A percentile compares a stretch with the other conserved stretches of the same genome.
Conservation (phyloP, 345 rosid species). For the Conringia planisiliqua region DNA sequence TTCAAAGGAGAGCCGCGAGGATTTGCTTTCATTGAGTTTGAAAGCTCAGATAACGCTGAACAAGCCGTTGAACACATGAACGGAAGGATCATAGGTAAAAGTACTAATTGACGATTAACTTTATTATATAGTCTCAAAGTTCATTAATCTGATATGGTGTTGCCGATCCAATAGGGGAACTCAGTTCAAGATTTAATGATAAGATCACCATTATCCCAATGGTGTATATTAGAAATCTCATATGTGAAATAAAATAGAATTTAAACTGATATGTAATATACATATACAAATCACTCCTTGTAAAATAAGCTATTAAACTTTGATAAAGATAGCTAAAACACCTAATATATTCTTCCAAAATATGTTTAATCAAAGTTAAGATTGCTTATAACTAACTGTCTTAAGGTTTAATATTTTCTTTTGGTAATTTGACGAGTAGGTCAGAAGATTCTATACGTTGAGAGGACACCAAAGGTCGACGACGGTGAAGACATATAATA, state of each 20-base stretch:
- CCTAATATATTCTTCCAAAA: neutral
- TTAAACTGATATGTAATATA: too few relatives aligned
- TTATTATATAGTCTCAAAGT: neutral
- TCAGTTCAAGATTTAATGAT: neutral
- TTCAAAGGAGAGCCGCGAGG: slow-evolving; percentile 27
- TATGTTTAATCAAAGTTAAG: neutral
- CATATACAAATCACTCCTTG: too few relatives aligned
- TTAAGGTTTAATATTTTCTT: neutral
- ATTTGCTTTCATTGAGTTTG: slow-evolving; percentile 29
- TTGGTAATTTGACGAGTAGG: slow-evolving; percentile 13
- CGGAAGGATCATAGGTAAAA: slow-evolving; percentile 16
- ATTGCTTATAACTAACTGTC: neutral
- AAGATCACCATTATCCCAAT: neutral
- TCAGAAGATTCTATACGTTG: slow-evolving; percentile 23
- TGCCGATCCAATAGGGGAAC: neutral
- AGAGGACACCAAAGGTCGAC: slow-evolving; percentile 20
- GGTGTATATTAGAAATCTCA: too few relatives aligned
- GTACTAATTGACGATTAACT: neutral
- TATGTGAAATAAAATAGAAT: too few relatives aligned
- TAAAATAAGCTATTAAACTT: too few relatives aligned
- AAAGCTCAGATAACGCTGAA: slow-evolving; percentile 2
- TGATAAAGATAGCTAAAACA: neutral
- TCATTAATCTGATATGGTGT: neutral
- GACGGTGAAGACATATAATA: slow-evolving; percentile 13
- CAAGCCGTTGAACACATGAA: slow-evolving; percentile 8